Percentiles rank a stretch among this genome's conserved stretches.
Conservation (phyloP, 1,284 basidiomycete species). For the Apiotrichum montevideense region DNA sequence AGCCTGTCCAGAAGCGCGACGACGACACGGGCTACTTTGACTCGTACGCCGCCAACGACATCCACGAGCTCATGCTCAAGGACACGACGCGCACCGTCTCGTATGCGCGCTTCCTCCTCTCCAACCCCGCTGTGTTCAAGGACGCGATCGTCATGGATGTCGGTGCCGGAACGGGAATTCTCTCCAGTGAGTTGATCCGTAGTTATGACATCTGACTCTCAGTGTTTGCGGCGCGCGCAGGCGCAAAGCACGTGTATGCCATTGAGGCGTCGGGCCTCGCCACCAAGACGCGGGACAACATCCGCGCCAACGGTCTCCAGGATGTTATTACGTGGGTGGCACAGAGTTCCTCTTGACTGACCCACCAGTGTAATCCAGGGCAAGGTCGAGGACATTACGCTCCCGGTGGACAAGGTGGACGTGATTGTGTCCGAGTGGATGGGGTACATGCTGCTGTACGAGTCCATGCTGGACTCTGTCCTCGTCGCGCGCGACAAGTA, state of each 20-base stretch:
- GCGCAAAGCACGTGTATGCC: conserved; percentile 87
- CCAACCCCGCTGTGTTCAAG: conserved; percentile 74
- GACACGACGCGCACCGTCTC: conserved; percentile 90
- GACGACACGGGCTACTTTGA: conserved; percentile 94
- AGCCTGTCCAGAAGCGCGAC: conserved; percentile 51
- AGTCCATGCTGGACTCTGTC: conserved; percentile 96
- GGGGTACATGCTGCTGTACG: conserved; percentile 86
- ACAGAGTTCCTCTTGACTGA: background rate
- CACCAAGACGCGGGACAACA: conserved; percentile 71
- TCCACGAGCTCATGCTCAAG: conserved; percentile 58
- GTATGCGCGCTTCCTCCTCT: conserved; percentile 85
- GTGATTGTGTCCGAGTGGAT: conserved; percentile 98
- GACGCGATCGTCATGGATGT: conserved; percentile 89
- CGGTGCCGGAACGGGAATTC: conserved; percentile 87
- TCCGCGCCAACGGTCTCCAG: conserved; percentile 71
- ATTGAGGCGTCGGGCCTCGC: conserved; percentile 88
- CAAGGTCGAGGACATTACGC: conserved; percentile 75
- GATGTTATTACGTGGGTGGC: conserved; percentile 63
- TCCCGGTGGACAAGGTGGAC: conserved; percentile 73
- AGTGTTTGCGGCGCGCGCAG: conserved; percentile 84
- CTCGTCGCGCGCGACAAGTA: conserved; percentile 45
- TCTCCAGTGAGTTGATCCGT: conserved; percentile 53
- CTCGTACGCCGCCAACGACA: conserved; percentile 77
- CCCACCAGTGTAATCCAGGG: conserved; percentile 65
- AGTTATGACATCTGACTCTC: background rate